Evolutionary conservation across 139 green algal genomes (phyloP), one percentile per base, ranked within the genome.

Genomic region (Bryopsis sp.): DNA sequence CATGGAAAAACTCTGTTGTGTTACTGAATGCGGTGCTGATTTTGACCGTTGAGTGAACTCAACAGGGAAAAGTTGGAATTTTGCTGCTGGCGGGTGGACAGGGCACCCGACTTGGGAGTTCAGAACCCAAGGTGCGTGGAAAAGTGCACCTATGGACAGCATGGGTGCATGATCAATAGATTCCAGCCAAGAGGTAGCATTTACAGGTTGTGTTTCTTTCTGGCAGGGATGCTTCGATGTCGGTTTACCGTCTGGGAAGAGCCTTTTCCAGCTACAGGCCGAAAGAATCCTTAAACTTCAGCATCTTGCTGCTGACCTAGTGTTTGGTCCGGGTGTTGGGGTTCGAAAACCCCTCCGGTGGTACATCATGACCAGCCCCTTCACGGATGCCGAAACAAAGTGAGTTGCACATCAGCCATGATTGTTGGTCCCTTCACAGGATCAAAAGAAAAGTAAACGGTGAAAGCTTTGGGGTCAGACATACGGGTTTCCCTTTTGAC

Each of bases 361-460:
- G 85, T 94, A 93, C 79, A 88, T 98, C 75, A 96, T 98, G 89
- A 97, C 91, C 11, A 94, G 83, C 72, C 64, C 78, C 22, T 85
- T 87, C 68, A 98, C 93, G 29, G 84, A 97, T 58, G 69, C 74
- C 1, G 74, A 80, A 22, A 96, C 91, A 50, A 2, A 74, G 50
- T 76, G 37, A 70, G 73, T n/a, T n/a, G n/a, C n/a, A n/a, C n/a
- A n/a, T n/a, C 32, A 60, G 4, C 3, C 32, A 69, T 64, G 8
- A 22, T 28, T 34, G 32, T n/a, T 39, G 57, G n/a, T 64, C 32
- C 57, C 57, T 34, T 54, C 15, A 11, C 11, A 54, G 19, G 43
- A 26, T 54, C 43, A 54, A 54, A 54, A 26, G 19, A 19, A 54
- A 11, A 54, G 15, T 54, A 19, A 19, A 11, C 43, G 19, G 43